Conservation (phyloP, 1,139 yeast genomes). For the Candida glucosophila region DNA sequence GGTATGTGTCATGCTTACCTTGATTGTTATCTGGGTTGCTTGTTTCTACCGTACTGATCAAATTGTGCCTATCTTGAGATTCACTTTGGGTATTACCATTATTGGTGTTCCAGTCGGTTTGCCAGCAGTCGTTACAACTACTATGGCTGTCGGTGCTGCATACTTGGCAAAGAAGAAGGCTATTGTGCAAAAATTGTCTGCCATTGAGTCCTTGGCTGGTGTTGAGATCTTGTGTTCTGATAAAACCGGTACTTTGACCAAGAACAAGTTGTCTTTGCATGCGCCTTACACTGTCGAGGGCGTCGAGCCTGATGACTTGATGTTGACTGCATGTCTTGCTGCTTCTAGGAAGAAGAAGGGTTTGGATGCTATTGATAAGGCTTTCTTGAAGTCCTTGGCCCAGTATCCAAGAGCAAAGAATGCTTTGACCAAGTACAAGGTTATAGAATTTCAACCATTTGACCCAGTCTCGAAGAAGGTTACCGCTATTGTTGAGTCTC, state of each 20-base stretch:
- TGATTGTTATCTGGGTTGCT: slow-evolving; percentile 87
- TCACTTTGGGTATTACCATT: slow-evolving; percentile 92
- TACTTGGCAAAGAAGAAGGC: slow-evolving; percentile 98
- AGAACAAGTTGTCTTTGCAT: slow-evolving; percentile 91
- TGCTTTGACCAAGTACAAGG: slow-evolving; percentile 92
- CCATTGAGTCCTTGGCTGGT: slow-evolving; percentile 98
- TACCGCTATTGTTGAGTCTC: slow-evolving; percentile 89
- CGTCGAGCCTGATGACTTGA: slow-evolving; percentile 93
- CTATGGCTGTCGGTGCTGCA: slow-evolving; percentile 99
- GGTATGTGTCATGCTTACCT: slow-evolving; percentile 81
- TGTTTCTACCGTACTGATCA: slow-evolving; percentile 90
- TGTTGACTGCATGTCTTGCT: slow-evolving; percentile 97
- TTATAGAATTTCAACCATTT: slow-evolving; percentile 92
- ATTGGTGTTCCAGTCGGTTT: slow-evolving; percentile 99
- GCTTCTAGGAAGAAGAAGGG: slow-evolving; percentile 99
- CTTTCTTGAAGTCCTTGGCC: slow-evolving; percentile 87
- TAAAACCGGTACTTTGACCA: slow-evolving; percentile 98
- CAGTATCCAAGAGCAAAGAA: slow-evolving; percentile 88
- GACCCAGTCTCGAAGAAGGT: slow-evolving; percentile 97
- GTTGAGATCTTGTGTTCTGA: slow-evolving; percentile 98
- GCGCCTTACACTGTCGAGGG: slow-evolving; percentile 99
- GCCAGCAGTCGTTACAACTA: slow-evolving; percentile 98
- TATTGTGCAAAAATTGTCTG: slow-evolving; percentile 95
- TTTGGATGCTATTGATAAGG: slow-evolving; percentile 96
- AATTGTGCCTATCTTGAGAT: slow-evolving; percentile 87